Evolutionary conservation across 2,329 filamentous ascomycete genomes (phyloP).

Genomic region (Scedosporium boydii): DNA sequence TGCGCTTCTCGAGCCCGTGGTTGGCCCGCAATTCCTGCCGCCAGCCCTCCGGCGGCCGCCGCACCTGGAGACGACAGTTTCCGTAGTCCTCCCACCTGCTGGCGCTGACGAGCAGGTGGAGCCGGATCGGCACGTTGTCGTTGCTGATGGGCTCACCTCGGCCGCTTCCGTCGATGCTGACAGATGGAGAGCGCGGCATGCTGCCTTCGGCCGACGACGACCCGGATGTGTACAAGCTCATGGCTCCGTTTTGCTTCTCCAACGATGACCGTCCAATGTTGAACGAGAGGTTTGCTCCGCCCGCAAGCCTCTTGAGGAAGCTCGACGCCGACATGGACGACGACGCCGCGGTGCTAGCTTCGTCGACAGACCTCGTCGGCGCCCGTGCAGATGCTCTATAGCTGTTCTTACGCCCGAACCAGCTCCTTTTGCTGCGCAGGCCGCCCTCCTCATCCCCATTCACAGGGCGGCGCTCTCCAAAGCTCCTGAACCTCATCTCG

Average conservation of each 20-base stretch:
- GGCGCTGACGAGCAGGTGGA: conserved; percentile 68
- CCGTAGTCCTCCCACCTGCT: conserved; percentile 90
- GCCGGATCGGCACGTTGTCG: conserved; percentile 73
- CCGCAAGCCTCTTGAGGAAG: conserved; percentile 70
- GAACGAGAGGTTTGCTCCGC: conserved; percentile 61
- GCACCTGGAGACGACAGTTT: conserved; percentile 72
- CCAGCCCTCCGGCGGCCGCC: conserved; percentile 58
- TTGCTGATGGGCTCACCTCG: conserved; percentile 52
- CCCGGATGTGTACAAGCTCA: conserved; percentile 49
- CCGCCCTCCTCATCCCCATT: conserved; percentile 25
- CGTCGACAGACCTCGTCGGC: conserved; percentile 61
- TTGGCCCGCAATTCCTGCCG: conserved; percentile 49
- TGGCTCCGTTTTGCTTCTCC: conserved; percentile 41
- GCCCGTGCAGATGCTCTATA: conserved; percentile 54
- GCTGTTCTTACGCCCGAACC: conserved; percentile 56
- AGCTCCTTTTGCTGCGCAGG: conserved; percentile 39
- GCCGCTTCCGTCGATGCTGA: conserved; percentile 42
- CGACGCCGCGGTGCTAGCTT: conserved; percentile 54
- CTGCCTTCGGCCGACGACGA: conserved; percentile 40
- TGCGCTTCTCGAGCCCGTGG: conserved; percentile 70
- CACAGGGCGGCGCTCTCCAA: conserved; percentile 42
- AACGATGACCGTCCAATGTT: conserved; percentile 76
- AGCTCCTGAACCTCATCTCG: conserved; percentile 63
- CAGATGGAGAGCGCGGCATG: conserved; percentile 47
- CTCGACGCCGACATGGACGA: conserved; percentile 58